phyloP scores from a whole-genome alignment of 192 early-diverging fungal genomes.

The Piromyces sp. region DNA sequence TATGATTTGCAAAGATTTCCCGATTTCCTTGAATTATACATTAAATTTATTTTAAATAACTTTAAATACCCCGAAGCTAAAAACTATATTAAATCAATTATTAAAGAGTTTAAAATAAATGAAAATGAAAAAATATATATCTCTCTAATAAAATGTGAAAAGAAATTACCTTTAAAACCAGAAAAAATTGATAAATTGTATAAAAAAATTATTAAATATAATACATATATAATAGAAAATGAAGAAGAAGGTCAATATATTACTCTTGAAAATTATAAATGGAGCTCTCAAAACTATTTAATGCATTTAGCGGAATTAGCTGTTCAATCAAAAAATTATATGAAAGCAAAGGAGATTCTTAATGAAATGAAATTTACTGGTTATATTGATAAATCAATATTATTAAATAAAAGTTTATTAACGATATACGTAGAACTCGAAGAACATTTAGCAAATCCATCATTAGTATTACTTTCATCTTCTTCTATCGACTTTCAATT shows the following conservation, averaged over 20 bases:
- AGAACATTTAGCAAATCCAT: neutral
- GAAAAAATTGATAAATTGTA: neutral
- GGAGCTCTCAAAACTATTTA: neutral
- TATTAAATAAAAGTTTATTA: neutral
- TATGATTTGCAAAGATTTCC: neutral
- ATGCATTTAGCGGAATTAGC: neutral
- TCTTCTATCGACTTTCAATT: neutral
- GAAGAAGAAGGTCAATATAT: neutral
- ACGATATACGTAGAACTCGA: neutral
- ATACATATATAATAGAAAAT: neutral
- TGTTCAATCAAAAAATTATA: neutral
- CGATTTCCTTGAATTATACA: neutral
- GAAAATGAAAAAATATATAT: neutral
- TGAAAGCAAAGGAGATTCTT: neutral
- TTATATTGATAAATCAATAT: neutral
- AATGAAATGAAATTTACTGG: neutral
- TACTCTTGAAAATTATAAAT: neutral
- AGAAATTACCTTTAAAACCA: neutral
- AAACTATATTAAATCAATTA: neutral
- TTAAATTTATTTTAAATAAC: neutral
- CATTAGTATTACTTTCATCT: neutral
- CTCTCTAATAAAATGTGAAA: neutral
- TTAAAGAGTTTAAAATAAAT: neutral
- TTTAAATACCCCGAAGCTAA: neutral
- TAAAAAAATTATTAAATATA: neutral